Evolutionary conservation across 176 grass and related monocot genomes (phyloP), one percentile per base, ranked within the genome.

Genomic region (Coix lacrymajobi): DNA sequence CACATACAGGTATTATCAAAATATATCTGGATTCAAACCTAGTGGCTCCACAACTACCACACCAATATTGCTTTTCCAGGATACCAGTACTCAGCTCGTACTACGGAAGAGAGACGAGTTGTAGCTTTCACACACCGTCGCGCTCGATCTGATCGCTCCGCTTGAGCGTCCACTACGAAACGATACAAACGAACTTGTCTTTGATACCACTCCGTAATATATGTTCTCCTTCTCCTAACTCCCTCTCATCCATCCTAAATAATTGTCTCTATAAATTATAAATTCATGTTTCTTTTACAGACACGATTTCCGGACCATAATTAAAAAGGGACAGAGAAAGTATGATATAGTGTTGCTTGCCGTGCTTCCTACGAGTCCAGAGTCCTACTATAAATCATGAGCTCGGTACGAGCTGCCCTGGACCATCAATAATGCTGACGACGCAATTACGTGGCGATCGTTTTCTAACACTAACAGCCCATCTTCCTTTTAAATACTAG

Each of bases 151-250:
- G 82, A 73, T 79, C 28, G 75, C 73, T 79, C 75, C 74, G 60
- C 75, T n/a, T 46, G 40, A 72, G 66, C 79, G 17, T 49, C n/a
- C 29, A 36, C 16, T 16, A 79, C 32, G 79, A 87, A 67, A 66
- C 79, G 73, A 77, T 75, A 76, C 19, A 46, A 36, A 41, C 40
- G 25, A 81, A 75, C 56, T 75, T 82, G 38, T 87, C 51, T 17
- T 56, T 39, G 45, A 20, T 61, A 62, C 12, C n/a, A n/a, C n/a
- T n/a, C n/a, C n/a, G n/a, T n/a, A n/a, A 22, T n/a, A 33, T 9
- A 49, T 1, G 22, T 68, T 52, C 30, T 38, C 78, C 78, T n/a
- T n/a, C n/a, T n/a, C n/a, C n/a, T n/a, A n/a, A n/a, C n/a, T n/a
- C n/a, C n/a, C n/a, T n/a, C n/a, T n/a, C n/a, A n/a, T n/a, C n/a